Evolutionary conservation across 768 basidiomycete genomes (phyloP), one percentile per base, ranked within the genome.

Genomic region (Leccinum variicolor): DNA sequence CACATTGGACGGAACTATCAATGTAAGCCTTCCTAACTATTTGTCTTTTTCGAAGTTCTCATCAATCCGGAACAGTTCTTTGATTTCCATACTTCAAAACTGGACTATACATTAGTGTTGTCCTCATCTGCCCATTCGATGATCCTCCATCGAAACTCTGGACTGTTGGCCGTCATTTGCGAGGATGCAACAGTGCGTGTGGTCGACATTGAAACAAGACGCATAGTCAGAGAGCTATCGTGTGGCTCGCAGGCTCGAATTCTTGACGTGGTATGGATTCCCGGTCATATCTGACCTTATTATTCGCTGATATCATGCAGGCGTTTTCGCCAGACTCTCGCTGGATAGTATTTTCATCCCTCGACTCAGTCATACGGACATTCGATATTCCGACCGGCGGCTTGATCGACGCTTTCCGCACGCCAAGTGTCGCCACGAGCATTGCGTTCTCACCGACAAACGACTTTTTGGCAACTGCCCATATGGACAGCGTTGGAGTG

Each of bases 341-440:
- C 54, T 98, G 96, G 97, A 77, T 99, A 52, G 81, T 98, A 43
- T 79, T 86, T 2, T 85, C 91, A 3, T 94, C 95, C 9, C 76
- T 97, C 41, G 97, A 99, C 71, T 92, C 92, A 0, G 79, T 89
- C 53, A 92, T 98, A 64, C 84, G 97, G 29, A 98, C 96, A 3
- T 99, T 93, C 70, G 96, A 99, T 69, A 81, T 99, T 25, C 96
- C 97, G 1, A 93, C 94, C 17, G 94, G 95, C 6, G 81, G 86
- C 26, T 77, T 98, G 36, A 94, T 99, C 53, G 94, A 98, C 65
- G 92, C 86, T 0, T 98, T 99, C 78, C 82, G 84, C 54, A 94
- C 93, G 9, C 75, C 88, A 28, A 92, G 89, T 63, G 82, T 96
- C 25, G 92, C 96, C 6, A 95, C 92, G 0, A 93, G 89, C 66